Evolutionary conservation across 2,329 filamentous ascomycete genomes (phyloP).

Genomic region (Falciphora oryzae): DNA sequence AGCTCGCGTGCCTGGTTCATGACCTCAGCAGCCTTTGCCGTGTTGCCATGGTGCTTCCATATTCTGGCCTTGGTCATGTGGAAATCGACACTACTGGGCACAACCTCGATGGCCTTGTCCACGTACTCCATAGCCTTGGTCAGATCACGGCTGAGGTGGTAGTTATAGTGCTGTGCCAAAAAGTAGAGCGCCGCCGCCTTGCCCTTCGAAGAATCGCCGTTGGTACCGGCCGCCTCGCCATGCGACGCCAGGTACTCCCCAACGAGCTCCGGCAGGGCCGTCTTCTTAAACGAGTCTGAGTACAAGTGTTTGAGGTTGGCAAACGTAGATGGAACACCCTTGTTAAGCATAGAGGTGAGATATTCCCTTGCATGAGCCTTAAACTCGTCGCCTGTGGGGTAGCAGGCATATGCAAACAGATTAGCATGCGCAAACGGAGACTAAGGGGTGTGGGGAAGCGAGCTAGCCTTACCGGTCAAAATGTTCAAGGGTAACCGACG

Average conservation of each 20-base stretch:
- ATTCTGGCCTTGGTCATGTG: conserved; percentile 94
- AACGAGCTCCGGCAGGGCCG: conserved; percentile 68
- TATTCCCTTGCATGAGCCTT: conserved; percentile 71
- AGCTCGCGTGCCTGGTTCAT: conserved; percentile 85
- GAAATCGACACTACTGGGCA: conserved; percentile 80
- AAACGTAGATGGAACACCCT: conserved; percentile 92
- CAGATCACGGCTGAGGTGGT: conserved; percentile 78
- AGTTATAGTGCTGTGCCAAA: conserved; percentile 95
- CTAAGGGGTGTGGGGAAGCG: background rate
- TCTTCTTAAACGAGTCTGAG: conserved; percentile 67
- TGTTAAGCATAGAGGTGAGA: conserved; percentile 76
- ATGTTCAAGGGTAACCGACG: conserved; percentile 86
- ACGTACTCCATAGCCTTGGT: conserved; percentile 75
- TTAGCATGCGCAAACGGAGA: background rate
- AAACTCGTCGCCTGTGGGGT: conserved; percentile 65
- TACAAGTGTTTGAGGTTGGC: conserved; percentile 96
- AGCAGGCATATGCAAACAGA: conserved; percentile 2
- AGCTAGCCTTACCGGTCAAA: conserved; percentile 53
- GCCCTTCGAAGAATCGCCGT: conserved; percentile 51
- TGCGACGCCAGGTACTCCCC: conserved; percentile 65
- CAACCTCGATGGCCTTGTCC: conserved; percentile 74
- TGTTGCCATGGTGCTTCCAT: conserved; percentile 82
- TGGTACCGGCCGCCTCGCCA: conserved; percentile 30
- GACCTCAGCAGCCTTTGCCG: conserved; percentile 70
- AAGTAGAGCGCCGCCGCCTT: conserved; percentile 82